A percentile compares a stretch with the other conserved stretches of the same genome.
These are phyloP conservation scores for Ilyonectria robusta DNA, from an alignment of 2,329 filamentous ascomycete species.

Conservation along the genomic window DNA sequence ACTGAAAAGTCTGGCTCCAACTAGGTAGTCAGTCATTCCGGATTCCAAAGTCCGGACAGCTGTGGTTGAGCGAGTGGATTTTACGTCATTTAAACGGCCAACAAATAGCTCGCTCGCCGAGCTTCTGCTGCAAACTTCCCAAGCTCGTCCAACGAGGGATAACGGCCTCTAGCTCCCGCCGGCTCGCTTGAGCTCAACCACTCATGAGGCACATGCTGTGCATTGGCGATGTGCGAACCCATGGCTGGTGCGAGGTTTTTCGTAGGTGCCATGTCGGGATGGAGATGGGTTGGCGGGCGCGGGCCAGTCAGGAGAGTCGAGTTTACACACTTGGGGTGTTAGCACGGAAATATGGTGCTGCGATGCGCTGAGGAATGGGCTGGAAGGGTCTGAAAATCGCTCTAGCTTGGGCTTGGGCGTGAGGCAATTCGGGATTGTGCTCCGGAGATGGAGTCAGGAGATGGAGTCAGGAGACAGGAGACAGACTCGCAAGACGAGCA, in stretches of 20 bases:
- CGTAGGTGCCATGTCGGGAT: background rate
- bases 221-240: background rate
- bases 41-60: background rate
- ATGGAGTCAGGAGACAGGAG: background rate
- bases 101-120: background rate
- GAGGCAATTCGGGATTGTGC: background rate
- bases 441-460: background rate
- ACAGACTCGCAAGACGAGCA: background rate
- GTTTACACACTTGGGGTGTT: background rate
- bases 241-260: constrained; percentile 5
- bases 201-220: background rate
- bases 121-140: background rate
- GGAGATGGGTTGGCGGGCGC: background rate
- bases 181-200: background rate
- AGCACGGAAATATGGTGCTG: background rate
- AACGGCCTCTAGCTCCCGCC: background rate
- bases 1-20: constrained; percentile 1
- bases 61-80: constrained; percentile 5
- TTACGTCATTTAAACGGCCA: constrained; percentile 23
- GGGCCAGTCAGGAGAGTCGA: background rate
- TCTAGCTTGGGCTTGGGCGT: background rate
- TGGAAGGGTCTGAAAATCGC: background rate
- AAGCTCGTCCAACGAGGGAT: background rate
- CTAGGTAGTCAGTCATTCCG: background rate
- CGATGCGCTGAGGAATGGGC: too few relatives aligned